Evolutionary conservation across 345 rosid species (phyloP), one percentile per base, ranked within the genome.

Genomic region (Raphanus sativus): DNA sequence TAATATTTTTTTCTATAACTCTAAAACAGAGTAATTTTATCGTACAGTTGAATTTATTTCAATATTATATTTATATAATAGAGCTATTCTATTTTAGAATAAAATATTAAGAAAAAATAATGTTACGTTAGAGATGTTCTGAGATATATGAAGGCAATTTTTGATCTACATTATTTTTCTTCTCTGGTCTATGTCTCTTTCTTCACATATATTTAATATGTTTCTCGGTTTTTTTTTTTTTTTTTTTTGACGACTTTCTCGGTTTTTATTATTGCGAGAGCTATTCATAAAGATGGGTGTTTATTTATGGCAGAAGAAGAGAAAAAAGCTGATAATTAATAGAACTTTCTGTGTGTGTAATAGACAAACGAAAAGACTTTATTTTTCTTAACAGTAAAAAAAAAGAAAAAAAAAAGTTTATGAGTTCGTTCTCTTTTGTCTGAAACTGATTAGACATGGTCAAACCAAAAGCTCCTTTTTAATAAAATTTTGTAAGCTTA

Each of bases 401-500:
- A 21, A 21, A 21, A n/a, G 24, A 34, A 7, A 56, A 69, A 11
- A 25, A 71, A 64, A 11, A 45, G 65, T 77, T 71, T 42, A 65
- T 58, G 67, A 71, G 62, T 66, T 42, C 64, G 50, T 50, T 52
- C 33, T 52, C 59, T 63, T 48, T 71, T 67, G 76, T 77, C 76
- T 71, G 34, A 71, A 65, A 77, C 72, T 77, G 76, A 71, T 71
- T 65, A 77, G 73, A 58, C 77, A 16, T 71, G 72, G 67, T 77
- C 81, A 78, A 70, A 59, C 77, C 62, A 66, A 78, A 78, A 78
- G 77, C 69, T 66, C 67, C 68, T 66, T 77, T 77, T 29, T 58
- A 70, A 64, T 77, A 67, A 64, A 16, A 3, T 11, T 54, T 26
- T 70, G 64, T 33, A 26, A n/a, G 29, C 17, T 40, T 1, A 67